Evolutionary conservation across 202 grass and related monocot genomes (phyloP).

Genomic region (Digitaria exilis): DNA sequence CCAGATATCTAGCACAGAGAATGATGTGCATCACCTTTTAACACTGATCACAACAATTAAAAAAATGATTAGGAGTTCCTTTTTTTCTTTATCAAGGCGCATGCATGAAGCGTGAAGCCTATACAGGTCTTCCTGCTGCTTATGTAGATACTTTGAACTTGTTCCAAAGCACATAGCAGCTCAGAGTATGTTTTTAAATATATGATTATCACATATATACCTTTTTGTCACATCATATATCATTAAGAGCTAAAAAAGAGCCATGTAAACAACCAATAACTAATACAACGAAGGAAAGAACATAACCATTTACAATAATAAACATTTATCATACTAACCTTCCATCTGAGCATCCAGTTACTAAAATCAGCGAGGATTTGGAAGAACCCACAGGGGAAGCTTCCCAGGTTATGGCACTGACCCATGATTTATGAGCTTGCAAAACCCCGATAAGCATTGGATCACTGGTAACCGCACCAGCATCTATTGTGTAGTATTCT

Average conservation of each 20-base stretch:
- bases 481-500: slow-evolving; percentile 64
- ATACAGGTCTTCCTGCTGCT: not conserved
- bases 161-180: slow-evolving; percentile 7
- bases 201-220: slow-evolving; percentile 22
- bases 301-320: slow-evolving; percentile 25
- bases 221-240: slow-evolving; percentile 11
- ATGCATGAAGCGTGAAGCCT: not conserved
- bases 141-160: not conserved
- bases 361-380: slow-evolving; percentile 62
- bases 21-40: not conserved
- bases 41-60: slow-evolving; percentile 1
- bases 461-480: slow-evolving; percentile 51
- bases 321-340: slow-evolving; percentile 44
- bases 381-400: slow-evolving; percentile 34
- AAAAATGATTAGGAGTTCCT: not conserved
- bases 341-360: slow-evolving; percentile 76
- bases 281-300: slow-evolving; percentile 11
- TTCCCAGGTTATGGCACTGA: slow-evolving; percentile 78
- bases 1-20: not conserved
- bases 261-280: slow-evolving; percentile 4
- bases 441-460: slow-evolving; percentile 62
- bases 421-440: slow-evolving; percentile 79
- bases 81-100: not conserved
- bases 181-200: slow-evolving; percentile 17
- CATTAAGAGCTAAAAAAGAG: not conserved